These are phyloP conservation scores for Zygnema cylindricum DNA, from an alignment of 139 green algal genomes.

Conservation along the genomic window DNA sequence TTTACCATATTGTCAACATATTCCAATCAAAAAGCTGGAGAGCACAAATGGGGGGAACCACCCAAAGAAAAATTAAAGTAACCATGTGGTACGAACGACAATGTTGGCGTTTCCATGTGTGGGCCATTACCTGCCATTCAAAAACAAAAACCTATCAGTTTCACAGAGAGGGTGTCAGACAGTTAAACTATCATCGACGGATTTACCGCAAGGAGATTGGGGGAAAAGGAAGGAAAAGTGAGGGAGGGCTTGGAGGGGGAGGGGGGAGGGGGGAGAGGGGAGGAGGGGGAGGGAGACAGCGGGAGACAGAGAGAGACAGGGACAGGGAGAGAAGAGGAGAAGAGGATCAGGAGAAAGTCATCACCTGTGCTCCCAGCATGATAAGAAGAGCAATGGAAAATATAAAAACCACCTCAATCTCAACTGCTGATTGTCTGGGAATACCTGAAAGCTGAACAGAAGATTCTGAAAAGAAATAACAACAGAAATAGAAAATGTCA, in stretches of 20 bases:
- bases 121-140: not conserved
- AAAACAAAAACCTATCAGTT: too few species aligned
- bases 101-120: conserved; percentile 1
- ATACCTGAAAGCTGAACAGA: not conserved
- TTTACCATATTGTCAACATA: conserved; percentile 11
- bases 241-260: not conserved
- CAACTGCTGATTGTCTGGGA: not conserved
- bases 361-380: not conserved
- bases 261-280: not conserved
- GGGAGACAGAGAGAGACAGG: conserved; percentile 3
- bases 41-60: not conserved
- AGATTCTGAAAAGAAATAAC: too few species aligned
- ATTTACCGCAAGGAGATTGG: not conserved
- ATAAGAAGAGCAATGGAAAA: not conserved
- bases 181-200: too few species aligned
- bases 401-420: not conserved
- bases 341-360: not conserved
- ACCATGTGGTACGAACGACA: conserved; percentile 5
- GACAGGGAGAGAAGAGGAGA: not conserved
- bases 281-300: not conserved
- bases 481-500: too few species aligned
- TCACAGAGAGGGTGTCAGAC: too few species aligned
- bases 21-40: conserved; percentile 12
- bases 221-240: not conserved
- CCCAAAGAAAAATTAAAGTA: conserved; percentile 6